phyloP scores from a whole-genome alignment of 495 filamentous ascomycete species.

The Neurospora africana region DNA sequence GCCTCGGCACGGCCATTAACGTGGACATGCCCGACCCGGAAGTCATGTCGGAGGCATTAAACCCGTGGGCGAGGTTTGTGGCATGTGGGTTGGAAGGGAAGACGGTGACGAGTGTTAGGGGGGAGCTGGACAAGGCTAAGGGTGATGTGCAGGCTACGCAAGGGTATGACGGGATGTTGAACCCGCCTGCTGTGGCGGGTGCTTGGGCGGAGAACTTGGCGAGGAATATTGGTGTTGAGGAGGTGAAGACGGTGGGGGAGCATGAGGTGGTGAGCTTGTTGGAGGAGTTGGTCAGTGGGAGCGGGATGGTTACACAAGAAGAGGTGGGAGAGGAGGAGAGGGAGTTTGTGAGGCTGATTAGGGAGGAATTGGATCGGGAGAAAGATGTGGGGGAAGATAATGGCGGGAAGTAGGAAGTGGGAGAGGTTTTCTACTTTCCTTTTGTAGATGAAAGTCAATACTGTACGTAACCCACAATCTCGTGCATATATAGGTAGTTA shows the following conservation, averaged over 20 bases:
- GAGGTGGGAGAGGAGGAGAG: conserved; percentile 9
- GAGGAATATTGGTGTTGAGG: conserved; percentile 14
- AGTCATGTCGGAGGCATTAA: conserved; percentile 6
- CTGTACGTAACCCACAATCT: not conserved
- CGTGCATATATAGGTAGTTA: not conserved
- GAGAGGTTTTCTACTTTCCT: not conserved
- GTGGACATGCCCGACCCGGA: conserved; percentile 40
- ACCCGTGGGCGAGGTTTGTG: conserved; percentile 55
- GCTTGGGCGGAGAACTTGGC: conserved; percentile 19
- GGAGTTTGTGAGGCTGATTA: conserved; percentile 6
- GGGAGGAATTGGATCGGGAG: not conserved
- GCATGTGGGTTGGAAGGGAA: conserved; percentile 78
- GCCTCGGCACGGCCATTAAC: conserved; percentile 81
- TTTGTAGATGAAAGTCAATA: not conserved
- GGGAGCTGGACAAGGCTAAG: conserved; percentile 11
- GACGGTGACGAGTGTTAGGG: conserved; percentile 56
- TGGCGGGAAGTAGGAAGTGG: not conserved
- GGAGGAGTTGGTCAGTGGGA: conserved; percentile 3
- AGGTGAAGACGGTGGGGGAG: conserved; percentile 9
- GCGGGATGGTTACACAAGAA: not conserved
- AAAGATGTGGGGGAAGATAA: not conserved
- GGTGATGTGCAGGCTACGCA: not conserved
- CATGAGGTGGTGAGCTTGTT: conserved; percentile 14
- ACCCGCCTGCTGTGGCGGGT: conserved; percentile 4
- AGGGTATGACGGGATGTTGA: not conserved